These are phyloP conservation scores for Edaphochlamys debaryana DNA, from an alignment of 139 green algal species.

Conservation along the genomic window DNA sequence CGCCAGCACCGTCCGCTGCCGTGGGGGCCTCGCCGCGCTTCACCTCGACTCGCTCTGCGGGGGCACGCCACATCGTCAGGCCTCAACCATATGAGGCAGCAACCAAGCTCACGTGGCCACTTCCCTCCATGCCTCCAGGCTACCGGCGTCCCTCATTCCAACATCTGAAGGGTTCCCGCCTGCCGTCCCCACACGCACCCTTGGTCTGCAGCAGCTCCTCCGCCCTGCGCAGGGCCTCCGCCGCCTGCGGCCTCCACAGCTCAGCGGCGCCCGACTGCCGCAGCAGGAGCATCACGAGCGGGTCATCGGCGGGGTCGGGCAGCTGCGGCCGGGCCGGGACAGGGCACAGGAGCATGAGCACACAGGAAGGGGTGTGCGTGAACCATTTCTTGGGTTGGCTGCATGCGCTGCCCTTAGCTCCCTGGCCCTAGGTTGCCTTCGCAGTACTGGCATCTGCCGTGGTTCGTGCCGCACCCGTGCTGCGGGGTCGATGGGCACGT, in stretches of 20 bases:
- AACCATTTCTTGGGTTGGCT: neutral
- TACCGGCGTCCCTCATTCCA: neutral
- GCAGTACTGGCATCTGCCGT: too few relatives aligned
- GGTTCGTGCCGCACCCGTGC: neutral
- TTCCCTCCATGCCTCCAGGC: neutral
- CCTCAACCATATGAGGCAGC: too few relatives aligned
- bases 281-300: constrained; percentile 18
- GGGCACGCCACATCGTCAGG: too few relatives aligned
- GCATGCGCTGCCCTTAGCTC: neutral
- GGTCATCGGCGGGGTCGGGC: constrained; percentile 17
- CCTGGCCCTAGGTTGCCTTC: too few relatives aligned
- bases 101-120: neutral
- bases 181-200: neutral
- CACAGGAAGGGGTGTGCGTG: neutral
- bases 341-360: too few relatives aligned
- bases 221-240: neutral
- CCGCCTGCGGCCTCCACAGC: constrained; percentile 4
- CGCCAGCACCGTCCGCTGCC: neutral
- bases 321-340: neutral
- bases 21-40: neutral
- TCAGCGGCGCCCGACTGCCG: neutral
- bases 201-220: constrained; percentile 7
- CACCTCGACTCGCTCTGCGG: neutral
- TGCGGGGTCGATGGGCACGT: neutral
- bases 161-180: neutral